These are phyloP conservation scores for Panicum virgatum DNA, from an alignment of 202 grass and related monocot genomes.

Conservation along the genomic window DNA sequence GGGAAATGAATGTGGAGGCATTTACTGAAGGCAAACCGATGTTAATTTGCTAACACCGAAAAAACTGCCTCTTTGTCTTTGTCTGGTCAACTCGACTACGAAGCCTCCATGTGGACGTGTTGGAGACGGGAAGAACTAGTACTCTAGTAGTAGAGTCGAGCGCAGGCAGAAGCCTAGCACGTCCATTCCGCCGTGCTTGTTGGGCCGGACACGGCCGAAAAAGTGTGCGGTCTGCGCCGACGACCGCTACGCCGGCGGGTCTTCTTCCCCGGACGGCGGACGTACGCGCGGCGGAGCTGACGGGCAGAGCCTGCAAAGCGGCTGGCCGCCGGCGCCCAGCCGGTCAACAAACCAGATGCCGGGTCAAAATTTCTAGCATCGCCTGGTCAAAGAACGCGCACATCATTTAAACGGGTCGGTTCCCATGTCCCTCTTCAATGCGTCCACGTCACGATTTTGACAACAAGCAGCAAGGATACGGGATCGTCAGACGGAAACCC, in stretches of 20 bases:
- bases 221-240: background rate
- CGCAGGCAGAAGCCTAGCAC: no score
- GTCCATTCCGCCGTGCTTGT: background rate
- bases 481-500: no score
- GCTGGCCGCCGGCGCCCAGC: background rate
- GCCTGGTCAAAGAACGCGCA: constrained; percentile 32
- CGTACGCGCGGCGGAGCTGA: no score
- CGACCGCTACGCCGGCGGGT: background rate
- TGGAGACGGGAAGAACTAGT: background rate
- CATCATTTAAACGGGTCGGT: constrained; percentile 2
- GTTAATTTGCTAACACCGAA: background rate
- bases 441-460: constrained; percentile 36
- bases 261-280: background rate
- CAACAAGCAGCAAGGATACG: background rate
- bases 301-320: background rate
- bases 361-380: constrained; percentile 14
- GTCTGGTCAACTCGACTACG: background rate
- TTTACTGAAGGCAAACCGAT: background rate
- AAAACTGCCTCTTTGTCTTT: background rate
- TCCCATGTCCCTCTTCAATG: constrained; percentile 21
- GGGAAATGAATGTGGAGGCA: background rate
- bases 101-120: background rate
- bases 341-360: background rate
- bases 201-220: background rate
- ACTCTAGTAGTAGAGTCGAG: no score